Base-by-base conservation (phyloP, 2,329 filamentous ascomycete genomes). In the Aureobasidium sp. region DNA sequence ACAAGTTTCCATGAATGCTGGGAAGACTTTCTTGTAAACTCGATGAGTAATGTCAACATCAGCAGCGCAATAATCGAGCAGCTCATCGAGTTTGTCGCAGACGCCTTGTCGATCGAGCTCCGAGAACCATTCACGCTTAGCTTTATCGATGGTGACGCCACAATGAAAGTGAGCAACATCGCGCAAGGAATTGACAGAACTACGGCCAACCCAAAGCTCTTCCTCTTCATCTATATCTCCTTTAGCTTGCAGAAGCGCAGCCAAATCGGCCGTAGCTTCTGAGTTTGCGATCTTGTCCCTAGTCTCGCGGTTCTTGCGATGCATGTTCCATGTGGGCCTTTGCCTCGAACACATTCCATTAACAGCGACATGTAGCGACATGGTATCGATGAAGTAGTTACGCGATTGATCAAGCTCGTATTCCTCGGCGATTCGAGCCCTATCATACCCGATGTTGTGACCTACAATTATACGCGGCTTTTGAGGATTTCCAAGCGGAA, bases 311-410 rank as follows among this genome's bases (percentile, higher is more conserved):
- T 88, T 91, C 77, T 99, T 99, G 72, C 91, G 89, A 74, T 96
- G 90, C 73, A 90, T 95, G 87, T 97, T 92, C 94, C 94, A 99
- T 0, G 90, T 96, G 9, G 95, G 94, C 55, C 94, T 84, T 74
- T 99, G 94, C 67, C 89, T 87, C 26, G 94, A 97, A 75, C 94
- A 99, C 94, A 99, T 99, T 65, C 94, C 94, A 72, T 99, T 99
- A 27, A 96, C 93, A 2, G 95, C 95, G 8, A 96, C 93, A 72
- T 99, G 94, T 24, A 99, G 79, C 1, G 93, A 97, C 94, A 99
- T 99, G 34, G 94, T 99, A 73, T 99, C 94, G 57, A 99, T 76
- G 72, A 96, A 99, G 47, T 85, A 88, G 68, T 92, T 97, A 43
- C 86, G 84, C 0, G 90, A 88, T 73, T 97, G 93, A 61, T 84